A percentile compares a stretch with the other conserved stretches of the same genome.
Evolutionary conservation across 805 yeast species (phyloP).

Genomic region (Yarrowia divulgata): DNA sequence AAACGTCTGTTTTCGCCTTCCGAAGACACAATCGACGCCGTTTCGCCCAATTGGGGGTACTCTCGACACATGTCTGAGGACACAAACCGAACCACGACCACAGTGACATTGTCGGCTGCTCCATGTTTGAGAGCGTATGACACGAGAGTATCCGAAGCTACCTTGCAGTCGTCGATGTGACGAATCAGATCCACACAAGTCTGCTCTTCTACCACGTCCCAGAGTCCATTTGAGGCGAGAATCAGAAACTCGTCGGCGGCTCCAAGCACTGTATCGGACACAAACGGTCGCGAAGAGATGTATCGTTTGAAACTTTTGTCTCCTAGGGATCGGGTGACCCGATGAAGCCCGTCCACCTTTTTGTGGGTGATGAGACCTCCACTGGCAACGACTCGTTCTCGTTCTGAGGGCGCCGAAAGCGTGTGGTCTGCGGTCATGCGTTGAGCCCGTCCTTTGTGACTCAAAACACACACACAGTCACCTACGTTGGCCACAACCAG

Average conservation of each 20-base stretch:
- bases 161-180: constrained; percentile 43
- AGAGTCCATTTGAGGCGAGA: constrained; percentile 86
- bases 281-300: constrained; percentile 79
- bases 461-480: constrained; percentile 1
- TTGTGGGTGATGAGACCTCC: constrained; percentile 38
- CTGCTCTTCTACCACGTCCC: constrained; percentile 83
- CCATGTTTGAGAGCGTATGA: constrained; percentile 30
- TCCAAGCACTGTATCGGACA: constrained; percentile 62
- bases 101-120: constrained; percentile 44
- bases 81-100: constrained; percentile 41
- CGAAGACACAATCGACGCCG: background rate
- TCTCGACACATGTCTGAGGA: constrained; percentile 33
- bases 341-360: constrained; percentile 78
- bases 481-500: constrained; percentile 37
- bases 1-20: constrained; percentile 14
- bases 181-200: constrained; percentile 69
- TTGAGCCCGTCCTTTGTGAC: constrained; percentile 34
- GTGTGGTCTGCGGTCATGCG: constrained; percentile 36
- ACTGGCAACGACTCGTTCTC: constrained; percentile 34
- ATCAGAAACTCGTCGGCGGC: constrained; percentile 71
- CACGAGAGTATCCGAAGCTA: constrained; percentile 40
- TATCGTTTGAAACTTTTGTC: constrained; percentile 77
- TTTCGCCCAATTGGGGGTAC: constrained; percentile 16
- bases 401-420: constrained; percentile 9
- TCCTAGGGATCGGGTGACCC: constrained; percentile 84